phyloP scores from a whole-genome alignment of 805 yeast species.

The Candida koratica region DNA sequence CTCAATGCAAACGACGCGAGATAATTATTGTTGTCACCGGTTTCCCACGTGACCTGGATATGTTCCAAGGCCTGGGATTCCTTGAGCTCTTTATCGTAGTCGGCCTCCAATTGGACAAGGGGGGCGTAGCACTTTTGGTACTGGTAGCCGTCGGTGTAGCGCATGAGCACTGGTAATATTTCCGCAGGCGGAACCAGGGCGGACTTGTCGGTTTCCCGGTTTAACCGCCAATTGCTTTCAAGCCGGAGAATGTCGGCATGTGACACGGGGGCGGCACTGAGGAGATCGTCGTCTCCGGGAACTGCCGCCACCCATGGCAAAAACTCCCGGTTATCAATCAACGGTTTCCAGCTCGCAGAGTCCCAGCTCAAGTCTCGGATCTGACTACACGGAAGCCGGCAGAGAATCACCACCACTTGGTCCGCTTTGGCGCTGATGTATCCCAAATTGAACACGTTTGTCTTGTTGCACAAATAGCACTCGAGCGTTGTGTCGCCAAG shows the following conservation, averaged over 20 bases:
- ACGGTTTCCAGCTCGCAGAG: conserved; percentile 79
- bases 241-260: conserved; percentile 64
- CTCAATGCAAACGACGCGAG: conserved; percentile 67
- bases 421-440: conserved; percentile 84
- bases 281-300: conserved; percentile 61
- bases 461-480: conserved; percentile 86
- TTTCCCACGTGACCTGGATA: conserved; percentile 69
- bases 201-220: conserved; percentile 60
- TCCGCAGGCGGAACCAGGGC: conserved; percentile 34
- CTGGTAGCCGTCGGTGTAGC: conserved; percentile 78
- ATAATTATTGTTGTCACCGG: conserved; percentile 60
- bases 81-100: conserved; percentile 66
- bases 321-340: conserved; percentile 75
- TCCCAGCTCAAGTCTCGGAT: conserved; percentile 79
- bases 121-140: conserved; percentile 86
- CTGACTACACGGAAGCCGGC: conserved; percentile 87
- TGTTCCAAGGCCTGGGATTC: conserved; percentile 77
- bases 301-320: conserved; percentile 76
- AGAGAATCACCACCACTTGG: conserved; percentile 78
- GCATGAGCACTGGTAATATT: conserved; percentile 65
- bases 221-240: conserved; percentile 78
- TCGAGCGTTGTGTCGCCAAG: conserved; percentile 85
- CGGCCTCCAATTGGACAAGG: conserved; percentile 75
- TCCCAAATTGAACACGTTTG: conserved; percentile 76
- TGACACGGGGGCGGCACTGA: conserved; percentile 53